Percentiles rank a stretch among this genome's conserved stretches.
Conservation (phyloP, 176 grass and related monocot species). For the Zoysia pacifica region DNA sequence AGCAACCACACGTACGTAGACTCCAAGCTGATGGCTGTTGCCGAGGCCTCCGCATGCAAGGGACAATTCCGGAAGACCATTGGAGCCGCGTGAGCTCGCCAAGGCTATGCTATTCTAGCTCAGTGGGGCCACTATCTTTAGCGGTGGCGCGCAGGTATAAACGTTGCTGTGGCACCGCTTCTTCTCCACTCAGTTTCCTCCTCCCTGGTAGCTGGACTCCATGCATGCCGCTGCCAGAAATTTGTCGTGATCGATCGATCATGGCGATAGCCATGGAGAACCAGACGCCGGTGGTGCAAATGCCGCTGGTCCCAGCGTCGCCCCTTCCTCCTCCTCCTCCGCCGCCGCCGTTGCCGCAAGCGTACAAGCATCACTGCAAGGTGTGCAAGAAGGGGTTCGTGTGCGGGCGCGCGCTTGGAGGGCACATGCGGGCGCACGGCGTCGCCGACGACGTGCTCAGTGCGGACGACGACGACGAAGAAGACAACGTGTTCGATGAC, state of each 20-base stretch:
- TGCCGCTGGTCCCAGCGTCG: not conserved
- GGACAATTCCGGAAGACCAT: not conserved
- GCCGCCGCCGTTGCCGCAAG: not conserved
- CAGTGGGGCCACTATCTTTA: conserved; percentile 48
- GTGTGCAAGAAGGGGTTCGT: conserved; percentile 85
- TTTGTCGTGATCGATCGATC: conserved; percentile 24
- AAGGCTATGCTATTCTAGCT: conserved; percentile 37
- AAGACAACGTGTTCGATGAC: not conserved
- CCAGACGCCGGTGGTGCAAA: conserved; percentile 26
- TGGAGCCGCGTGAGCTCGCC: not conserved
- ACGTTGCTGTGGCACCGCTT: not conserved
- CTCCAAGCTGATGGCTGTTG: no score
- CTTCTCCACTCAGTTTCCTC: not conserved
- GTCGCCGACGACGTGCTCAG: conserved; percentile 25
- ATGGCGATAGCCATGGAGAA: conserved; percentile 65
- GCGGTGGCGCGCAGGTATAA: conserved; percentile 15
- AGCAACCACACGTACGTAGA: no score
- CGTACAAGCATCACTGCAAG: conserved; percentile 67
- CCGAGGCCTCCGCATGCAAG: not conserved
- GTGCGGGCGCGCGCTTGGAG: conserved; percentile 71
- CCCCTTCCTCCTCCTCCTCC: not conserved
- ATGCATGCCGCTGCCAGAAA: conserved; percentile 27
- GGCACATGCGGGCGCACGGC: conserved; percentile 86
- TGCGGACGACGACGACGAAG: not conserved
- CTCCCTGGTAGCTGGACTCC: not conserved